Percentiles rank a stretch among this genome's conserved stretches.
phyloP scores from a whole-genome alignment of 2,329 filamentous ascomycete genomes.

The Diaporthe nobilis region DNA sequence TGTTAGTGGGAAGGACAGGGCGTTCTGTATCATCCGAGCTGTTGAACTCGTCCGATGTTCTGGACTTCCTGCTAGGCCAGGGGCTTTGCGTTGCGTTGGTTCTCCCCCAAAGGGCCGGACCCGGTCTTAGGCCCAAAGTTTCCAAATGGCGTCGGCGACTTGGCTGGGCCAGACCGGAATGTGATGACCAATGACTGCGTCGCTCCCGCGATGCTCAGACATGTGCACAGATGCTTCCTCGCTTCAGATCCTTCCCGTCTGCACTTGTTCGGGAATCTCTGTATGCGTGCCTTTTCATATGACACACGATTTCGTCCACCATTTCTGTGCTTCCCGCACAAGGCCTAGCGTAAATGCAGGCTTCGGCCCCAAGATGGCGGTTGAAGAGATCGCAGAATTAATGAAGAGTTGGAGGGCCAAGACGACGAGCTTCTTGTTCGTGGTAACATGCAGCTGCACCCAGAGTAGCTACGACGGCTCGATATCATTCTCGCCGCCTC shows the following conservation, averaged over 20 bases:
- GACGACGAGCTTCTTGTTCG: not conserved
- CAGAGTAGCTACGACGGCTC: not conserved
- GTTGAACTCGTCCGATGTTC: constrained; percentile 25
- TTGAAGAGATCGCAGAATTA: not conserved
- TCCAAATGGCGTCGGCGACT: constrained; percentile 14
- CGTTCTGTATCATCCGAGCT: constrained; percentile 22
- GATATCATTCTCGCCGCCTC: not conserved
- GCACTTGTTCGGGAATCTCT: not conserved
- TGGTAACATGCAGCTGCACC: not conserved
- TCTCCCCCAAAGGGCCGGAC: not conserved
- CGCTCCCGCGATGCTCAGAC: constrained; percentile 12
- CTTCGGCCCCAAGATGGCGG: not conserved
- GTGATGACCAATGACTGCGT: constrained; percentile 4
- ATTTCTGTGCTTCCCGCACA: not conserved
- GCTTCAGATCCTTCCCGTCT: constrained; percentile 14
- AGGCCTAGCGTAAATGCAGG: not conserved
- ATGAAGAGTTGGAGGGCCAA: not conserved
- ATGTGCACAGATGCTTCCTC: constrained; percentile 22
- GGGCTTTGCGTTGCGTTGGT: constrained; percentile 1
- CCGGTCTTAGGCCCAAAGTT: not conserved
- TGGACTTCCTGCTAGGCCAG: not conserved
- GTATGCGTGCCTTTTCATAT: constrained; percentile 8
- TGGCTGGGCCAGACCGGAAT: not conserved
- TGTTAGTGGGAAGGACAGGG: not conserved
- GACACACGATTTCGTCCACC: constrained; percentile 9